Conservation (phyloP, 2,329 filamentous ascomycete species). For the Incumbomyces delicatus region DNA sequence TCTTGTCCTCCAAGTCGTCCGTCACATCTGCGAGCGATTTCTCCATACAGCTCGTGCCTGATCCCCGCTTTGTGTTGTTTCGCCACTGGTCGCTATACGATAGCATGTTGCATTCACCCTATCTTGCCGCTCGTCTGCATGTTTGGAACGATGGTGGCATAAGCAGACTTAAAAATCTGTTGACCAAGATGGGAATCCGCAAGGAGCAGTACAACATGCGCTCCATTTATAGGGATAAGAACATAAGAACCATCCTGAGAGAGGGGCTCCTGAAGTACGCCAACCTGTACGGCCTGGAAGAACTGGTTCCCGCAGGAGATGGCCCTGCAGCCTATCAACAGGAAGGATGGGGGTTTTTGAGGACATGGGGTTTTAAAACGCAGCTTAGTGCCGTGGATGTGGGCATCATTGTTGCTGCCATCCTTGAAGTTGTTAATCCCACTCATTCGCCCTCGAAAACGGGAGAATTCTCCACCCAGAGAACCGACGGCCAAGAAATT, state of each 20-base stretch:
- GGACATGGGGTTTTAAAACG: slow-evolving; percentile 95
- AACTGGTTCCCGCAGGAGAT: slow-evolving; percentile 73
- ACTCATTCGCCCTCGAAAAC: slow-evolving; percentile 16
- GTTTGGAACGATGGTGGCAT: slow-evolving; percentile 88
- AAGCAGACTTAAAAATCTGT: slow-evolving; percentile 81
- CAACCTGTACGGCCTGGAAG: slow-evolving; percentile 85
- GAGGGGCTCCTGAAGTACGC: slow-evolving; percentile 84
- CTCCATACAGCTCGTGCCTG: slow-evolving; percentile 82
- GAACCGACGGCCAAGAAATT: slow-evolving; percentile 11
- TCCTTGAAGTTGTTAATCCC: slow-evolving; percentile 71
- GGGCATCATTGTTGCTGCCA: slow-evolving; percentile 80
- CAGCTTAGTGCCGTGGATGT: slow-evolving; percentile 90
- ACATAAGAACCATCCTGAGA: slow-evolving; percentile 78
- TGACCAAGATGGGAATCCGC: slow-evolving; percentile 97
- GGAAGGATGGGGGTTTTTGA: slow-evolving; percentile 93
- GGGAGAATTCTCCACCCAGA: slow-evolving; percentile 11
- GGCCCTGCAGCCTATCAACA: slow-evolving; percentile 62
- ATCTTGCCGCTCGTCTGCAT: slow-evolving; percentile 80
- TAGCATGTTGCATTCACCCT: slow-evolving; percentile 95
- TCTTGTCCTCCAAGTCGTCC: slow-evolving; percentile 5
- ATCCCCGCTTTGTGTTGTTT: slow-evolving; percentile 85
- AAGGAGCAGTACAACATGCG: slow-evolving; percentile 87
- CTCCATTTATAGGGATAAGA: slow-evolving; percentile 98
- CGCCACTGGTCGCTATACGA: slow-evolving; percentile 97
- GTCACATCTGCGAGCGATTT: slow-evolving; percentile 83